phyloP scores from a whole-genome alignment of 148 eudicot species.

The Vaccinium corymbosum region DNA sequence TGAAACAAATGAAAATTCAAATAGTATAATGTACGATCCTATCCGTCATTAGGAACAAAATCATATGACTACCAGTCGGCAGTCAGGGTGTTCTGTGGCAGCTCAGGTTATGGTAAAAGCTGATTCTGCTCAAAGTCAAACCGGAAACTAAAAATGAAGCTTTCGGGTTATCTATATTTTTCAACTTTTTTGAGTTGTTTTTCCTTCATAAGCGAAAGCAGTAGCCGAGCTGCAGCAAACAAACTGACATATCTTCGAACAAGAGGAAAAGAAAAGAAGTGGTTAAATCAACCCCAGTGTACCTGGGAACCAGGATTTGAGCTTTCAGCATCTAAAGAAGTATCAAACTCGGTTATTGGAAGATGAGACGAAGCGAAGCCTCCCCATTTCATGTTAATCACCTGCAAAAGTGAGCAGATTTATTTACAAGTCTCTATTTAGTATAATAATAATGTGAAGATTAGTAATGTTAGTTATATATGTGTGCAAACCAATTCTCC shows the following conservation, averaged over 20 bases:
- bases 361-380: conserved; percentile 34
- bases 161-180: background rate
- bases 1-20: conserved; percentile 15
- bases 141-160: background rate
- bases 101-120: background rate
- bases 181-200: background rate
- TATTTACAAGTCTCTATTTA: background rate
- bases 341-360: conserved; percentile 46
- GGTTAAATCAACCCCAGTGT: background rate
- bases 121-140: background rate
- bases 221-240: background rate
- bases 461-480: background rate
- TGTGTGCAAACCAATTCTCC: conserved; percentile 47
- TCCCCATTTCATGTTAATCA: conserved; percentile 48
- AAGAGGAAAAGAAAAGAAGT: background rate
- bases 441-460: background rate
- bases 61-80: background rate
- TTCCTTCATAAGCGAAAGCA: background rate
- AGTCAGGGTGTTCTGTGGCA: background rate
- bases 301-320: conserved; percentile 36
- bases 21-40: background rate
- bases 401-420: conserved; percentile 20
- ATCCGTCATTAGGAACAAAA: background rate
- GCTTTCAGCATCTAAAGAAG: conserved; percentile 35
- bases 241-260: background rate